A percentile compares a stretch with the other conserved stretches of the same genome.
Evolutionary conservation across 257 asterid genomes (phyloP).

Genomic region (Leptodermis oblonga): DNA sequence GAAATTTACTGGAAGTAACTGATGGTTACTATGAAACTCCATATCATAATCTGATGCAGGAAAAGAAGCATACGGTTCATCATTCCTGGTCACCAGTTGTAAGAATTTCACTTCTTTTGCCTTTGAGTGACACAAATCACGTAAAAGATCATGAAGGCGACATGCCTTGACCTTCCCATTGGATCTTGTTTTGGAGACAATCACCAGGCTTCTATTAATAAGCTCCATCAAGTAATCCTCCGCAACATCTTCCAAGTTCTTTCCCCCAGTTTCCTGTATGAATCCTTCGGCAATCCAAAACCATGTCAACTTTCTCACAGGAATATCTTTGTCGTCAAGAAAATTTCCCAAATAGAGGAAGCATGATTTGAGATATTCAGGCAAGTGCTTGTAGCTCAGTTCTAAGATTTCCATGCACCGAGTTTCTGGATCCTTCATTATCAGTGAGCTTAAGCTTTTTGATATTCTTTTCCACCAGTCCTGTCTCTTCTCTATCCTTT

Average conservation of each 20-base stretch:
- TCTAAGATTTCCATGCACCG: conserved; percentile 10
- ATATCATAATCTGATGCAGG: conserved; percentile 8
- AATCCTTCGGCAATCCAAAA: conserved; percentile 16
- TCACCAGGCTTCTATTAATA: conserved; percentile 12
- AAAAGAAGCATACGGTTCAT: conserved; percentile 11
- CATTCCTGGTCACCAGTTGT: background rate
- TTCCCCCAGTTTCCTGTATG: background rate
- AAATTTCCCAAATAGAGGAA: conserved; percentile 11
- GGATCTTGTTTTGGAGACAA: conserved; percentile 3
- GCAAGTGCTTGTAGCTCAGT: conserved; percentile 12
- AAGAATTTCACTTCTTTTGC: conserved; percentile 6
- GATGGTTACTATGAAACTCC: background rate
- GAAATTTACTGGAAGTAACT: background rate
- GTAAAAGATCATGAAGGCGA: conserved; percentile 9
- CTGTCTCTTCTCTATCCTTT: background rate
- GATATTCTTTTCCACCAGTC: conserved; percentile 4
- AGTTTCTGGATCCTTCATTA: conserved; percentile 4
- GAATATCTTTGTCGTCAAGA: background rate
- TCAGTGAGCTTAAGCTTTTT: background rate
- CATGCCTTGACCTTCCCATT: conserved; percentile 7
- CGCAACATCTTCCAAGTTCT: background rate
- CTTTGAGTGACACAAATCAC: background rate
- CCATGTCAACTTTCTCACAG: background rate
- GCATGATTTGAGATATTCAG: conserved; percentile 8
- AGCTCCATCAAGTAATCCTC: conserved; percentile 8